Percentiles rank a stretch among this genome's conserved stretches.
phyloP scores from a whole-genome alignment of 371 early-diverging fungal genomes.

The Mucor ambiguus region DNA sequence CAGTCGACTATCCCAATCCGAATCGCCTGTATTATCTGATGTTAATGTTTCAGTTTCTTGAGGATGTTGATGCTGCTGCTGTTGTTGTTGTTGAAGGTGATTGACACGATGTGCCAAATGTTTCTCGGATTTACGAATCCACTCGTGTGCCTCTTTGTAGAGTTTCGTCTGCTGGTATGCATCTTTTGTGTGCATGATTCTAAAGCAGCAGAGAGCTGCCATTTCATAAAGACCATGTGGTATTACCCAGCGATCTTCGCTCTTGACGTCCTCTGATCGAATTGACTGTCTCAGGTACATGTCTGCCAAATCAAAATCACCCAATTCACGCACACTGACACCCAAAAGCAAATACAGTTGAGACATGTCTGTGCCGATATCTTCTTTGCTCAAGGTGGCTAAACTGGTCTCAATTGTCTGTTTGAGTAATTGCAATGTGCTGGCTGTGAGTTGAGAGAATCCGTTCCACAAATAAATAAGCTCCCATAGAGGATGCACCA shows the following conservation, averaged over 20 bases:
- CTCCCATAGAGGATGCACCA: constrained; percentile 52
- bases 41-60: constrained; percentile 17
- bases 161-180: constrained; percentile 18
- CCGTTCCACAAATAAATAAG: constrained; percentile 55
- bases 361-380: constrained; percentile 26
- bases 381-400: constrained; percentile 11
- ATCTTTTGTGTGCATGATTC: constrained; percentile 8
- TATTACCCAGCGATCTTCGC: constrained; percentile 36
- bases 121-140: constrained; percentile 31
- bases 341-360: constrained; percentile 40
- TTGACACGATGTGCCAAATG: constrained; percentile 9
- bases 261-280: constrained; percentile 1
- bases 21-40: constrained; percentile 32
- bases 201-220: constrained; percentile 29
- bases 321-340: constrained; percentile 40
- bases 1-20: constrained; percentile 43
- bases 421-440: constrained; percentile 35
- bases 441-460: constrained; percentile 35
- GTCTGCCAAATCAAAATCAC: constrained; percentile 33
- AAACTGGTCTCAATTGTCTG: constrained; percentile 18
- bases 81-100: constrained; percentile 2
- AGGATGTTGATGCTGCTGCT: neutral
- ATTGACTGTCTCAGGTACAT: constrained; percentile 26
- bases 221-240: constrained; percentile 38
- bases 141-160: constrained; percentile 24